A percentile compares a stretch with the other conserved stretches of the same genome.
These are phyloP conservation scores for Glycyrrhiza uralensis DNA, from an alignment of 306 rosid genomes.

Conservation along the genomic window DNA sequence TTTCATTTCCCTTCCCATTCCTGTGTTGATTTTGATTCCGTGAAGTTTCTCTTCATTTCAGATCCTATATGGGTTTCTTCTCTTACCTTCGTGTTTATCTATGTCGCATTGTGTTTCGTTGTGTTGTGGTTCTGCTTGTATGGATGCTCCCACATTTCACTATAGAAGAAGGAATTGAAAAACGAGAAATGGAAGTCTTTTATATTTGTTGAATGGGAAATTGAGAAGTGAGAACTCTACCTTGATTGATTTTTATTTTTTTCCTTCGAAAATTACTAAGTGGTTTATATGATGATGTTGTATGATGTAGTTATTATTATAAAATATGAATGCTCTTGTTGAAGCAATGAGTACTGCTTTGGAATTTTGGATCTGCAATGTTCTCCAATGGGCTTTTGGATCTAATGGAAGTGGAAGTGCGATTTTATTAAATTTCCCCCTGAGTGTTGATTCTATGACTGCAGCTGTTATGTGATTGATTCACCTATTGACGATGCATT, in stretches of 20 bases:
- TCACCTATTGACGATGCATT: not conserved
- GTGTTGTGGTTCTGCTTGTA: not conserved
- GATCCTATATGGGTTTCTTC: constrained; percentile 17
- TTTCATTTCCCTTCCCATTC: not conserved
- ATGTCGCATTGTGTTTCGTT: not conserved
- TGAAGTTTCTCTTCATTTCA: not conserved
- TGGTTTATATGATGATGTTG: not conserved
- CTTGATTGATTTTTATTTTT: not conserved
- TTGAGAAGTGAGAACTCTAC: not conserved
- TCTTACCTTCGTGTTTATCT: not conserved
- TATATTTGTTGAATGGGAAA: not conserved
- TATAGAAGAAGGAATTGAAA: not conserved
- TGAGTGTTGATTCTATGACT: too few relatives aligned
- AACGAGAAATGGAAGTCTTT: not conserved
- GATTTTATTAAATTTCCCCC: not conserved
- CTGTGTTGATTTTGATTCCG: not conserved
- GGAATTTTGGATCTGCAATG: not conserved
- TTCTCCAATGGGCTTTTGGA: not conserved
- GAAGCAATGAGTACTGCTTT: not conserved
- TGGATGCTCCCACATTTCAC: not conserved
- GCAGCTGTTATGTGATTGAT: not conserved
- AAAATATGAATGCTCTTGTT: not conserved
- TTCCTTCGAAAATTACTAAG: not conserved
- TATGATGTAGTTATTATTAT: not conserved
- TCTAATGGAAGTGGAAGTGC: not conserved